Evolutionary conservation across 768 basidiomycete genomes (phyloP).

Genomic region (Naganishia randhawae): DNA sequence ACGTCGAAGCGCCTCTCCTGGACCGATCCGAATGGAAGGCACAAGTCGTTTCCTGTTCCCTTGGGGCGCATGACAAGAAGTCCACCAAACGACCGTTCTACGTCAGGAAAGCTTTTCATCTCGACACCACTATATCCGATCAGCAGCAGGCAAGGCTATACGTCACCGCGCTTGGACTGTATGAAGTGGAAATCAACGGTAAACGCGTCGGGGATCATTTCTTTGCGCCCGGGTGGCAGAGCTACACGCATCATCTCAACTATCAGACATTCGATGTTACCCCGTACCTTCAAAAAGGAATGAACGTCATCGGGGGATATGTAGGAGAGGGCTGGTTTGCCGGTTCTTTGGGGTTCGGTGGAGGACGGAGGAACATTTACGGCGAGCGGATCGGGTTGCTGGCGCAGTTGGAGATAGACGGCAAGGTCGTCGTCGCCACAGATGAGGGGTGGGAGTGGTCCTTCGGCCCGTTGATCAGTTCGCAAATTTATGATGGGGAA

Average conservation of each 20-base stretch:
- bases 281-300: slow-evolving; percentile 27
- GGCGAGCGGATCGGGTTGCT: slow-evolving; percentile 22
- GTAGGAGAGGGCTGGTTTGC: slow-evolving; percentile 35
- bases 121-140: not conserved
- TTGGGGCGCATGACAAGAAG: not conserved
- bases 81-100: slow-evolving; percentile 35
- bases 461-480: slow-evolving; percentile 19
- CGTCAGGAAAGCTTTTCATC: slow-evolving; percentile 31
- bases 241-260: slow-evolving; percentile 38
- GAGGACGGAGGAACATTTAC: slow-evolving; percentile 24
- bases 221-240: slow-evolving; percentile 44
- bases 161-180: slow-evolving; percentile 42
- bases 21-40: slow-evolving; percentile 34
- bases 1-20: slow-evolving; percentile 35
- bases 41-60: slow-evolving; percentile 1
- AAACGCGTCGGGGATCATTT: slow-evolving; percentile 38
- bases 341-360: slow-evolving; percentile 26
- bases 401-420: slow-evolving; percentile 4
- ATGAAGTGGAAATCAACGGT: slow-evolving; percentile 42
- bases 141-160: slow-evolving; percentile 36
- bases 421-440: not conserved
- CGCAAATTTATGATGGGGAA: slow-evolving; percentile 28
- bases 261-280: slow-evolving; percentile 44
- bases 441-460: slow-evolving; percentile 21
- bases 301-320: slow-evolving; percentile 34